A percentile compares a stretch with the other conserved stretches of the same genome.
phyloP scores from a whole-genome alignment of 371 early-diverging fungal species.

The Lichtheimia hyalospora region DNA sequence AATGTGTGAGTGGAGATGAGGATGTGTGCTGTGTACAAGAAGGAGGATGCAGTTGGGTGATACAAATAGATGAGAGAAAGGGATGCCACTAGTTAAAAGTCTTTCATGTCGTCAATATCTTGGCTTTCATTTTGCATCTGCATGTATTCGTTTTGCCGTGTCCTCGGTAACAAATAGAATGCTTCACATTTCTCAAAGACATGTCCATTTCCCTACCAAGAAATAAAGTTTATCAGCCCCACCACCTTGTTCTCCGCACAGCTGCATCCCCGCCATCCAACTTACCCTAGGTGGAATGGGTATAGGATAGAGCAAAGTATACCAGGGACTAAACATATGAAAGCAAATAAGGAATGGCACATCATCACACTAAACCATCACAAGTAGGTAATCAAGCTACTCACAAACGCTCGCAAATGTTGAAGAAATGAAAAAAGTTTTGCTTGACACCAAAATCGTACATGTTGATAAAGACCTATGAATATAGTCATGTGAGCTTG shows the following conservation, averaged over 20 bases:
- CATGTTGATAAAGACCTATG: constrained; percentile 54
- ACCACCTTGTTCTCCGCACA: too few species aligned
- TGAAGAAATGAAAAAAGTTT: constrained; percentile 54
- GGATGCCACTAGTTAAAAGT: constrained; percentile 20
- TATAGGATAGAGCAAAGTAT: constrained; percentile 53
- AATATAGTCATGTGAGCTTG: neutral
- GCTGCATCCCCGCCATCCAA: neutral
- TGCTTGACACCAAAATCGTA: constrained; percentile 55
- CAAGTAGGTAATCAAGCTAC: constrained; percentile 4
- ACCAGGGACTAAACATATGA: constrained; percentile 49
- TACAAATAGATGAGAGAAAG: too few species aligned
- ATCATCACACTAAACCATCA: neutral
- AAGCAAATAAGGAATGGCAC: neutral
- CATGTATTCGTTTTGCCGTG: constrained; percentile 37
- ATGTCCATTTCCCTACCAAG: constrained; percentile 35
- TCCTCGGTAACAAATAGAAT: constrained; percentile 39
- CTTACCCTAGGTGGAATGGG: constrained; percentile 54
- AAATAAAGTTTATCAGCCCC: neutral
- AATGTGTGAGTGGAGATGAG: too few species aligned
- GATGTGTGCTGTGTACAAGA: too few species aligned
- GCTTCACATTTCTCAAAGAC: constrained; percentile 49
- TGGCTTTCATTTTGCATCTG: constrained; percentile 36
- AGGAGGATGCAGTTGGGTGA: too few species aligned
- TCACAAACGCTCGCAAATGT: constrained; percentile 49
- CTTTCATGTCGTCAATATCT: constrained; percentile 45